Base-by-base conservation (phyloP, 352 stramenopile species). In the Pythium vanterpoolii region DNA sequence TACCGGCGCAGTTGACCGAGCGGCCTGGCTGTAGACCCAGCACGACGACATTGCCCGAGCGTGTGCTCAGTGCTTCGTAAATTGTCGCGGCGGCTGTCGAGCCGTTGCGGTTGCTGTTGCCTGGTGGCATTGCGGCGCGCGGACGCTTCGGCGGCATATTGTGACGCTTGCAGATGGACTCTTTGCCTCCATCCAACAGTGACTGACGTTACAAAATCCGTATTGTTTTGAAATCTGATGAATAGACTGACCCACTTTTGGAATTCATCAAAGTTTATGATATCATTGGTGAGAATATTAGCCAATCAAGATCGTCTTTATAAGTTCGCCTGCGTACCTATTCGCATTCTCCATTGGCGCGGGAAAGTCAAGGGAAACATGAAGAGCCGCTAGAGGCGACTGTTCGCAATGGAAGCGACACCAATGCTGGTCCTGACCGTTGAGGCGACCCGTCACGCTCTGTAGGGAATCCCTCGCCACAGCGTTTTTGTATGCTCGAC, bases 1-100 rank as follows among this genome's bases (percentile, higher is more conserved):
- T 90, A 24, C 86, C 86, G 5, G 82, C 86, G 68, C 83, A 91
- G 56, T 88, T 81, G 18, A 92, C 44, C 23, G 66, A 64, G 56
- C 68, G 65, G 51, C 62, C 54, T 10, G 48, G 56, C 42, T 77
- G 73, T 77, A 90, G 79, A 0, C 83, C 86, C 45, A 95, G 61
- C 23, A 76, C 80, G 24, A 90, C 72, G 23, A 87, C 69, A 48
- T 81, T 76, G 51, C 83, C 83, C 26, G 79, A 90, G 14, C 68
- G 71, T 52, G 79, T 64, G 54, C 80, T 76, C 7, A 68, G 43
- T 14, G 81, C 77, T 4, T 73, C 62, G 56, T 78, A 86, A 47
- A 67, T 31, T 1, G 55, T 26, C 24, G 23, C 26, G 21, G 47
- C 49, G 31, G 13, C 33, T 18, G 31, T 26, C 16, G 55, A 18